phyloP scores from a whole-genome alignment of 495 filamentous ascomycete genomes.

The Acidomyces sp. region DNA sequence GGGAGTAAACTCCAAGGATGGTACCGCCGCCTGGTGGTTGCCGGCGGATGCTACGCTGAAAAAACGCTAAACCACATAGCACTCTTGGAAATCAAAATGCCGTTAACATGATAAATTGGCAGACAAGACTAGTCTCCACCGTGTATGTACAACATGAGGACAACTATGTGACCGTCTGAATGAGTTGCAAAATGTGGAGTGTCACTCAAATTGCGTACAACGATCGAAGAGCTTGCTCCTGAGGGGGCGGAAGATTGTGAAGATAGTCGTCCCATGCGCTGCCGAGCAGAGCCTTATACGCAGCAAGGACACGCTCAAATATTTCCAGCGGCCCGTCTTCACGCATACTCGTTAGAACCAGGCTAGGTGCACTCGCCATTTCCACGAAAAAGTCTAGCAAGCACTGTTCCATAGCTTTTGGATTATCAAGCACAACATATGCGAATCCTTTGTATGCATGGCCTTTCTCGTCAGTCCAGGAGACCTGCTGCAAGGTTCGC shows the following conservation, averaged over 20 bases:
- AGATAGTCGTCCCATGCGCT: conserved; percentile 11
- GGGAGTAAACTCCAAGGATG: not conserved
- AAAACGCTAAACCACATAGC: conserved; percentile 16
- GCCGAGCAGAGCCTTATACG: conserved; percentile 18
- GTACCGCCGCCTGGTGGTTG: conserved; percentile 21
- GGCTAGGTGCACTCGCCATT: conserved; percentile 64
- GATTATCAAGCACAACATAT: conserved; percentile 70
- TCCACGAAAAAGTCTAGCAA: conserved; percentile 64
- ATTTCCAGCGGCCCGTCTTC: conserved; percentile 36
- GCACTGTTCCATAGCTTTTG: conserved; percentile 78
- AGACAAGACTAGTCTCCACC: no score
- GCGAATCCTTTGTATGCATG: conserved; percentile 87
- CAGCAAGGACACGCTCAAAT: conserved; percentile 25
- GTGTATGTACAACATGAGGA: no score
- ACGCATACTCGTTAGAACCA: conserved; percentile 41
- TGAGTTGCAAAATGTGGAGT: no score
- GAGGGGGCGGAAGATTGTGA: conserved; percentile 13
- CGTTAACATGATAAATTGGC: not conserved
- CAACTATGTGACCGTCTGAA: no score
- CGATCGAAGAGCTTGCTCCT: conserved; percentile 16
- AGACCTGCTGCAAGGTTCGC: conserved; percentile 65
- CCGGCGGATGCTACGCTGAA: conserved; percentile 19
- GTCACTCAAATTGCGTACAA: no score
- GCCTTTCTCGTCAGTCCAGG: conserved; percentile 86
- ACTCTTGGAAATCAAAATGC: conserved; percentile 1